Percentiles rank a stretch among this genome's conserved stretches.
Evolutionary conservation across 139 green algal species (phyloP).

Genomic region (Nannochloris sp.): DNA sequence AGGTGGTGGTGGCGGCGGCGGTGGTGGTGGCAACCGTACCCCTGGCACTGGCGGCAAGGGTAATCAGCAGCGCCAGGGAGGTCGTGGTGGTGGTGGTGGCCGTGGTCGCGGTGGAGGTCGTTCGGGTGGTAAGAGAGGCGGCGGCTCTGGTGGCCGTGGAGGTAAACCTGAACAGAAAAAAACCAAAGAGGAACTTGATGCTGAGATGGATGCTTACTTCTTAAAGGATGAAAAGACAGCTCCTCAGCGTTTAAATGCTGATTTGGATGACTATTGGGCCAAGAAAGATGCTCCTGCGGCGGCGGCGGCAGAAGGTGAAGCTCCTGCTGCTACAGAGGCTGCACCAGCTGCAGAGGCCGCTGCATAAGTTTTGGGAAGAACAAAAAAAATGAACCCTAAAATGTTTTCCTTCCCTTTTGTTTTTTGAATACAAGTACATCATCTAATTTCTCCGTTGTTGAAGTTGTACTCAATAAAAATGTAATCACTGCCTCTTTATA

Average conservation of each 20-base stretch:
- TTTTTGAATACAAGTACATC: no score
- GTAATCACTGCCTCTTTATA: no score
- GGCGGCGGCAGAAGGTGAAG: neutral
- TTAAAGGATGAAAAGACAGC: slow-evolving; percentile 14
- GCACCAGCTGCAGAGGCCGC: neutral
- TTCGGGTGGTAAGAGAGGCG: neutral
- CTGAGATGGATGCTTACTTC: slow-evolving; percentile 38
- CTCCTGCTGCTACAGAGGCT: neutral
- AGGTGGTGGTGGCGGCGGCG: neutral
- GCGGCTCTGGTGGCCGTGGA: neutral
- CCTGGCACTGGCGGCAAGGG: neutral
- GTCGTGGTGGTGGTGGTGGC: neutral
- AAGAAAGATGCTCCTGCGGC: slow-evolving; percentile 3
- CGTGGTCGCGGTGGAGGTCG: neutral
- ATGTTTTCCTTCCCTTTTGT: neutral
- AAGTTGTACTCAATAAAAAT: no score
- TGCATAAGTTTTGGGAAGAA: neutral
- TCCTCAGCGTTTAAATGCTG: slow-evolving; percentile 9
- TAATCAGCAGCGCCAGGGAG: neutral
- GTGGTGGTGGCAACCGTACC: neutral
- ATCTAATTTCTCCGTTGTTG: neutral
- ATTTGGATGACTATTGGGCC: slow-evolving; percentile 31
- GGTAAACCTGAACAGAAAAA: slow-evolving; percentile 2
- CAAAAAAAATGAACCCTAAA: neutral
- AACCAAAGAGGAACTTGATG: slow-evolving; percentile 24